Percentiles rank a stretch among this genome's conserved stretches.
Conservation (phyloP, 2,329 filamentous ascomycete genomes). For the Eurotiales sp. region DNA sequence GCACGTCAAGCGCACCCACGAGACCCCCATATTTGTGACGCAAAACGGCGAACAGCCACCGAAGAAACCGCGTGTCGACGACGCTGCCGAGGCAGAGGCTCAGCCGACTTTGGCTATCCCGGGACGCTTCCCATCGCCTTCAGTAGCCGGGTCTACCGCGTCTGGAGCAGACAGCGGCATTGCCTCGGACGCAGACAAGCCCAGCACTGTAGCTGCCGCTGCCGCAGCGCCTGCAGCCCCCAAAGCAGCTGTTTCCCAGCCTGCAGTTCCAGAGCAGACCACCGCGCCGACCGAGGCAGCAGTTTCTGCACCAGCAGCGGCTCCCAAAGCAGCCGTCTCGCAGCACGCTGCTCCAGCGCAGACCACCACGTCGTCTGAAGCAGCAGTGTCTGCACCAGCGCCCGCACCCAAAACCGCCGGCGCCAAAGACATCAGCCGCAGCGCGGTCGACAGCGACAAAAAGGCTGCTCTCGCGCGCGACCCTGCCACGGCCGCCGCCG, state of each 20-base stretch:
- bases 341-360: no score
- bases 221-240: no score
- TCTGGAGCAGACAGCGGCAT: slow-evolving; percentile 8
- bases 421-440: background rate
- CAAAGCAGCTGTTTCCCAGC: no score
- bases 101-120: slow-evolving; percentile 4
- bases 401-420: background rate
- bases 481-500: no score
- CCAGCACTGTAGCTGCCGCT: background rate
- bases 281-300: background rate
- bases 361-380: background rate
- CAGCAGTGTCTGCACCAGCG: background rate
- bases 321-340: background rate
- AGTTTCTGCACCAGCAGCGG: background rate
- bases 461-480: no score
- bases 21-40: slow-evolving; percentile 28
- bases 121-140: slow-evolving; percentile 11
- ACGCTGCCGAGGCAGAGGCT: slow-evolving; percentile 10
- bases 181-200: slow-evolving; percentile 1
- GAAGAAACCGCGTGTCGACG: slow-evolving; percentile 35
- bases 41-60: slow-evolving; percentile 30
- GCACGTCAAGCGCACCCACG: slow-evolving; percentile 35
- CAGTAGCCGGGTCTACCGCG: slow-evolving; percentile 9
- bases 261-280: background rate
- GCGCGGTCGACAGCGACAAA: background rate